Evolutionary conservation across 163 green algal species (phyloP), one percentile per base, ranked within the genome.

Genomic region (Volvox carteri): DNA sequence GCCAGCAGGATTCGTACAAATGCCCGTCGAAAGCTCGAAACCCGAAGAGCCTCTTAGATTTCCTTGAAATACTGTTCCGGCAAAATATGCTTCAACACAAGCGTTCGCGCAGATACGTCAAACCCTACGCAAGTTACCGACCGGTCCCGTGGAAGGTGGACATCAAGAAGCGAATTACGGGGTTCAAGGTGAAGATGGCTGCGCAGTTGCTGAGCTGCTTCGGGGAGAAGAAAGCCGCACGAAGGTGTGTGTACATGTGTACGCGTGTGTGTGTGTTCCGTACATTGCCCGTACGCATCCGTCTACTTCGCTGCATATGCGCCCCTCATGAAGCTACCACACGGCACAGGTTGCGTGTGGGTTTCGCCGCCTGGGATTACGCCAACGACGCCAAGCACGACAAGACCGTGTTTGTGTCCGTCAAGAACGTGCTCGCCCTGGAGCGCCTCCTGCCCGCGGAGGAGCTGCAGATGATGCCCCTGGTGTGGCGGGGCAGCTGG

Each of bases 361-460:
- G 83, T 48, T 88, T 83, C 83, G 46, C 28, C 7, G 83, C 83
- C 46, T 88, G 83, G 83, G 37, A 11, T 0, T 75, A 81, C 83
- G 83, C 83, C 83, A 88, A 88, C 35, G 81, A 87, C 81, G n/a
- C 70, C 65, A 79, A 79, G 33, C 83, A 88, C 83, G 83, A 88
- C 68, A 88, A 81, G 52, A 84, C 84, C 52, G 70, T 89, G n/a
- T 89, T 84, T 72, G 84, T 89, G 70, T 89, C 84, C 3, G 28
- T 84, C 1, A 52, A 72, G 50, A 84, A 89, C 84, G 84, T 89
- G 72, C 54, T 89, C 52, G 84, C 84, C 19, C 84, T 89, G 72
- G 84, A 89, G 84, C 54, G 41, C 19, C 44, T 56, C 9, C 41
- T 84, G 70, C 33, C 39, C 30, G 41, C 39, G 0, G 41, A 60